A percentile compares a stretch with the other conserved stretches of the same genome.
Conservation (phyloP, 2,329 filamentous ascomycete species). For the Cryphonectria parasitica region DNA sequence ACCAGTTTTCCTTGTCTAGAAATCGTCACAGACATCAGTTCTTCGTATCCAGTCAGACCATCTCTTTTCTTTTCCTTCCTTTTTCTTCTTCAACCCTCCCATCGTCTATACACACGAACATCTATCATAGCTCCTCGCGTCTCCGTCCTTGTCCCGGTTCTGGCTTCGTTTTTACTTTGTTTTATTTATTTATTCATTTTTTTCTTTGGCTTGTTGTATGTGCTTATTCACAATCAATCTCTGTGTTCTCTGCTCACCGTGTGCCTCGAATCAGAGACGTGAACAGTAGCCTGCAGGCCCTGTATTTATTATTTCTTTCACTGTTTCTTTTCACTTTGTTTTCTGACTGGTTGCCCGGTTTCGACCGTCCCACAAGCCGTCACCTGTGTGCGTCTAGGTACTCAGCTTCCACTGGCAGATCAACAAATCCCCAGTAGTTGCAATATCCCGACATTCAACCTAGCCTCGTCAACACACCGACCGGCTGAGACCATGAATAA, state of each 20-base stretch:
- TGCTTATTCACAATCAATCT: background rate
- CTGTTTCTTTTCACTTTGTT: background rate
- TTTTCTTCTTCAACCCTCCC: background rate
- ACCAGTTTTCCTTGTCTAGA: background rate
- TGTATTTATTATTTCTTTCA: background rate
- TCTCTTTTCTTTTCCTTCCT: conserved; percentile 9
- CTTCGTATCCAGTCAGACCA: background rate
- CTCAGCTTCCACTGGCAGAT: conserved; percentile 13
- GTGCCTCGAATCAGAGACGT: background rate
- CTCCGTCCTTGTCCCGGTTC: background rate
- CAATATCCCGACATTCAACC: conserved; percentile 11
- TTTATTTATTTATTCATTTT: too few relatives aligned
- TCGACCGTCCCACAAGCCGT: background rate
- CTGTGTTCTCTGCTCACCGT: background rate
- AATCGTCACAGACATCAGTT: background rate
- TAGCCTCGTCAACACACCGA: conserved; percentile 32
- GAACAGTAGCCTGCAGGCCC: background rate
- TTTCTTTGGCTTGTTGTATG: background rate
- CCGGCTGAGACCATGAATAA: conserved; percentile 37
- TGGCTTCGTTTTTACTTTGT: background rate
- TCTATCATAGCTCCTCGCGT: background rate
- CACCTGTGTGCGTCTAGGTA: background rate
- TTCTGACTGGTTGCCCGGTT: background rate
- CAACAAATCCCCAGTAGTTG: background rate
- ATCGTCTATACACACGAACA: background rate